Evolutionary conservation across 768 basidiomycete genomes (phyloP).

Genomic region (Lactarius indigo): DNA sequence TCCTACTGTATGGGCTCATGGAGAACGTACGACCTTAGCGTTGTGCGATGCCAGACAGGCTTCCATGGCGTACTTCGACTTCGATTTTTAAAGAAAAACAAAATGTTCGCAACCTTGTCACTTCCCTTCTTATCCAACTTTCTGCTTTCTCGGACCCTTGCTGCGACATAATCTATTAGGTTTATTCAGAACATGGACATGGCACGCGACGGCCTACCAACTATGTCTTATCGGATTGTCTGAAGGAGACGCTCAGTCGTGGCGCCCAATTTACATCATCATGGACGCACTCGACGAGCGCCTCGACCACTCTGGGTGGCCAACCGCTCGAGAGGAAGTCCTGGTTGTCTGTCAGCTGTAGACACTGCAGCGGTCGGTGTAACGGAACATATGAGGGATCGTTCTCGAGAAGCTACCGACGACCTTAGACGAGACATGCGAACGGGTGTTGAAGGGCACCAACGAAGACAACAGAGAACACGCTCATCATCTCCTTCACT

Average conservation of each 20-base stretch:
- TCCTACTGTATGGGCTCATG: conserved; percentile 7
- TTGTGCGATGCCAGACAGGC: neutral
- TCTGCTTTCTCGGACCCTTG: neutral
- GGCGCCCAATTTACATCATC: neutral
- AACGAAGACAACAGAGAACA: neutral
- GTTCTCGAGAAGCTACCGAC: neutral
- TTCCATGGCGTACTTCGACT: neutral
- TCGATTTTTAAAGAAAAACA: neutral
- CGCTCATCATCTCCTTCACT: conserved; percentile 2
- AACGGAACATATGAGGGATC: neutral
- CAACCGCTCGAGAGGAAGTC: neutral
- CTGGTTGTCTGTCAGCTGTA: conserved; percentile 3
- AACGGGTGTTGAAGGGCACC: neutral
- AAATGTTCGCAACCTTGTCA: neutral
- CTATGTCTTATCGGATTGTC: neutral
- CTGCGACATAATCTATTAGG: neutral
- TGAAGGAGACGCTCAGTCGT: neutral
- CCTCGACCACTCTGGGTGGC: neutral
- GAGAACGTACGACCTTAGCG: neutral
- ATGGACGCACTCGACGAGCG: conserved; percentile 2
- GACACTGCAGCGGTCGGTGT: neutral
- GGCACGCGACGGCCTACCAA: neutral
- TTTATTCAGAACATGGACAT: neutral
- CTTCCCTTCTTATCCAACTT: neutral
- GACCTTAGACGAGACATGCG: conserved; percentile 5